Evolutionary conservation across 257 asterid species (phyloP).

Genomic region (Pogostemon cablin): DNA sequence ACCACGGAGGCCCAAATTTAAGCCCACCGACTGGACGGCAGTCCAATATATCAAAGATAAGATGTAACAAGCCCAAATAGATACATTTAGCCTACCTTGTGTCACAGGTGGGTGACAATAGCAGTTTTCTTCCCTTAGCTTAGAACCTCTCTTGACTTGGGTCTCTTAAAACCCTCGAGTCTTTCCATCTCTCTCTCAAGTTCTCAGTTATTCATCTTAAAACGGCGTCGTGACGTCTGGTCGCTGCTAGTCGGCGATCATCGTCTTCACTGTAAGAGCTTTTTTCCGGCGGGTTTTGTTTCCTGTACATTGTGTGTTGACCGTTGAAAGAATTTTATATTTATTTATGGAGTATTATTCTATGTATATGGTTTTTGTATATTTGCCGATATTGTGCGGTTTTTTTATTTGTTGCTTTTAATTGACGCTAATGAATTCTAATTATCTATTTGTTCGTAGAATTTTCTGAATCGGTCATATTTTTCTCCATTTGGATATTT

Average conservation of each 20-base stretch:
- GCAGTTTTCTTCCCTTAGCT: conserved; percentile 11
- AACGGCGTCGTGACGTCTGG: conserved; percentile 41
- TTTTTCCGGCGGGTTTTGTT: background rate
- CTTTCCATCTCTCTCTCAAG: background rate
- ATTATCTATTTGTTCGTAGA: background rate
- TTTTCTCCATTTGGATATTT: background rate
- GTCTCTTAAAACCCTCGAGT: conserved; percentile 43
- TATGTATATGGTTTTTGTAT: background rate
- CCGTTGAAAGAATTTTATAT: background rate
- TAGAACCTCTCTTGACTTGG: conserved; percentile 11
- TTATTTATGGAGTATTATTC: background rate
- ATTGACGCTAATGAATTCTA: conserved; percentile 10
- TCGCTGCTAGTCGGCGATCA: conserved; percentile 53
- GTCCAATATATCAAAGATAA: background rate
- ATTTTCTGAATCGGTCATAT: background rate
- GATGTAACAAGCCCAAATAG: conserved; percentile 23
- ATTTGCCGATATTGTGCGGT: background rate
- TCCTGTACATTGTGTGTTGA: background rate
- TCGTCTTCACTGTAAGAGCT: conserved; percentile 33
- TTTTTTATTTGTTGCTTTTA: background rate
- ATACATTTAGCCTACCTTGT: background rate
- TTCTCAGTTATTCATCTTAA: background rate
- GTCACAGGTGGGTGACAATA: conserved; percentile 23
- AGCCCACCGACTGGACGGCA: background rate
- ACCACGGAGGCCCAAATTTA: conserved; percentile 21